These are phyloP conservation scores for Medicago lupulina DNA, from an alignment of 306 rosid genomes.

Conservation along the genomic window DNA sequence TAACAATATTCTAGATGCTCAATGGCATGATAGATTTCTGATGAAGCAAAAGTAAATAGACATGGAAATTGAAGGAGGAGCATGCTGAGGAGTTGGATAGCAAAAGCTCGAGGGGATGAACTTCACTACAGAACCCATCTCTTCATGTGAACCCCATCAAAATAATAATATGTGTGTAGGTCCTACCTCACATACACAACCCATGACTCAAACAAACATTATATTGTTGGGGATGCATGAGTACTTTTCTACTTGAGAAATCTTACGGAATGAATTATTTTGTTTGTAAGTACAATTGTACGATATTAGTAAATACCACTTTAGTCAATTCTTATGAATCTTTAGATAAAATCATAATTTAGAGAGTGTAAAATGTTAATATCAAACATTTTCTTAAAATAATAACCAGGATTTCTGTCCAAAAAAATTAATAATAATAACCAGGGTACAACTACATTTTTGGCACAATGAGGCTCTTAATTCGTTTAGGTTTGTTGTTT, in stretches of 20 bases:
- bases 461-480: too few relatives aligned
- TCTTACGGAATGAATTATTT: background rate
- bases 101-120: constrained; percentile 70
- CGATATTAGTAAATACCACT: background rate
- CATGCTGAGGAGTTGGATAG: constrained; percentile 47
- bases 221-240: background rate
- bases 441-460: too few relatives aligned
- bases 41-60: background rate
- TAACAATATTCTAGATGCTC: background rate
- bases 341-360: too few relatives aligned
- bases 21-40: background rate
- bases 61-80: constrained; percentile 35
- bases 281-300: constrained; percentile 21
- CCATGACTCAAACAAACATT: constrained; percentile 56
- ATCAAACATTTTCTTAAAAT: too few relatives aligned
- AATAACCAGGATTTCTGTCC: too few relatives aligned
- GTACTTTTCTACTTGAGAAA: background rate
- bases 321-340: too few relatives aligned
- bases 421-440: too few relatives aligned
- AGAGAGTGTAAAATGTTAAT: too few relatives aligned
- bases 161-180: constrained; percentile 53
- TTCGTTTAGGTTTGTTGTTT: too few relatives aligned
- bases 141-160: constrained; percentile 81
- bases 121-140: constrained; percentile 59
- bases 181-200: constrained; percentile 64